Base-by-base conservation (phyloP, 495 filamentous ascomycete species). In the Neurospora sp. region DNA sequence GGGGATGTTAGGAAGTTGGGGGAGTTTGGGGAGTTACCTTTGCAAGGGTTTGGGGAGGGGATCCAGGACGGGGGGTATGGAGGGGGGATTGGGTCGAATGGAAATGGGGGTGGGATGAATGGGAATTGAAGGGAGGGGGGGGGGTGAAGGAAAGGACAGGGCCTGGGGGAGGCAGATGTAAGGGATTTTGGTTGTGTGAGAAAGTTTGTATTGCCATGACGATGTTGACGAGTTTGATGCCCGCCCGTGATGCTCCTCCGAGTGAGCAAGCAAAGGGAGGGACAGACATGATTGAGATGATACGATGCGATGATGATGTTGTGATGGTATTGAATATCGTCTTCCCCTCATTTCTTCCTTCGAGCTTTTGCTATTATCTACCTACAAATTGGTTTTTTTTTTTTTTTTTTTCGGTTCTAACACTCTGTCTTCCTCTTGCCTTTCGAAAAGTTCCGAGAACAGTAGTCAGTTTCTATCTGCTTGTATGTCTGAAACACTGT, bases 1-100 rank as follows among this genome's bases (percentile, higher is more conserved):
- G 95, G 93, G 6, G 93, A 97, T 81, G 83, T 87, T 7, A 77
- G 80, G n/a, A 81, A 82, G 75, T 69, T 87, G 74, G 75, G 78
- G 68, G 78, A 80, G 72, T 71, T 80, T 70, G 80, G 81, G 31
- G 31, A 35, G 31, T 35, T 35, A 35, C 31, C 31, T 5, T 35
- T 35, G 31, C 4, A 35, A 35, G 31, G 31, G 31, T 35, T 35
- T 35, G 31, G 31, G 31, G 31, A 35, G 31, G 31, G 31, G 31
- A 35, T 35, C 31, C 31, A 35, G 31, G 31, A 35, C 4, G 31
- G 31, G 31, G 31, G 31, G 4, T 35, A 35, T 35, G 31, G 31
- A 35, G 31, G 31, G 31, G 31, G 31, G 31, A 35, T 35, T 35
- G 31, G 31, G 31, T 31, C 27, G 2, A 35, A 35, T 35, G 31